phyloP scores from a whole-genome alignment of 2,329 filamentous ascomycete genomes.

The Arachnopeziza araneosa region DNA sequence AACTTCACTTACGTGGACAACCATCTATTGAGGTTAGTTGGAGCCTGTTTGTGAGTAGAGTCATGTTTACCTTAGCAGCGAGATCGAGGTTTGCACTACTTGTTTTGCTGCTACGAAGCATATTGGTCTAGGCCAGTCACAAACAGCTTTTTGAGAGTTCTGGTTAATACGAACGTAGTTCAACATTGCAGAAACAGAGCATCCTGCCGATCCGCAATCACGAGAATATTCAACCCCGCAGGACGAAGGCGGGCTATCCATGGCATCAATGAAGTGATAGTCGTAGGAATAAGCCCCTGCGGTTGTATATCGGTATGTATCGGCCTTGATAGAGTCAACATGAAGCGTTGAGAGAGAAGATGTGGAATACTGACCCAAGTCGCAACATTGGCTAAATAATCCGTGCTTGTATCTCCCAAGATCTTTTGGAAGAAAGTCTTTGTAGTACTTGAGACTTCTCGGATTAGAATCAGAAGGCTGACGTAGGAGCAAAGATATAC shows the following conservation, averaged over 20 bases:
- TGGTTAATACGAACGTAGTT: slow-evolving; percentile 22
- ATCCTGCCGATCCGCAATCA: slow-evolving; percentile 56
- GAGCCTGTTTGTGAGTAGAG: not conserved
- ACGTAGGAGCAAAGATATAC: slow-evolving; percentile 24
- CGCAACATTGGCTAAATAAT: slow-evolving; percentile 58
- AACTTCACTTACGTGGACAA: slow-evolving; percentile 29
- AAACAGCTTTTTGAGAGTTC: not conserved
- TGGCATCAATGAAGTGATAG: slow-evolving; percentile 65
- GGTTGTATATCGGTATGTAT: slow-evolving; percentile 54
- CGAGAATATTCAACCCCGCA: slow-evolving; percentile 54
- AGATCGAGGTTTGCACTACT: slow-evolving; percentile 42
- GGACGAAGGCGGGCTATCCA: slow-evolving; percentile 51
- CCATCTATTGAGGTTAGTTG: slow-evolving; percentile 13
- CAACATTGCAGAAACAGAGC: slow-evolving; percentile 44
- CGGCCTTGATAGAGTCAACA: slow-evolving; percentile 35
- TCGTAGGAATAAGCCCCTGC: slow-evolving; percentile 56
- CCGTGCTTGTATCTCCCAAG: slow-evolving; percentile 46
- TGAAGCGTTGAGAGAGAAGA: not conserved
- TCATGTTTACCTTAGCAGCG: slow-evolving; percentile 46
- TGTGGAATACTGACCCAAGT: slow-evolving; percentile 41
- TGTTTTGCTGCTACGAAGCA: slow-evolving; percentile 29
- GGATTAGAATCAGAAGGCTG: slow-evolving; percentile 33
- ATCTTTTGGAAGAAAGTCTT: slow-evolving; percentile 53
- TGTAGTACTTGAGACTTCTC: slow-evolving; percentile 32
- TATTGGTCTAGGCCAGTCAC: slow-evolving; percentile 10